Conservation (phyloP, 2,329 filamentous ascomycete genomes). For the Coniochaeta pulveracea region DNA sequence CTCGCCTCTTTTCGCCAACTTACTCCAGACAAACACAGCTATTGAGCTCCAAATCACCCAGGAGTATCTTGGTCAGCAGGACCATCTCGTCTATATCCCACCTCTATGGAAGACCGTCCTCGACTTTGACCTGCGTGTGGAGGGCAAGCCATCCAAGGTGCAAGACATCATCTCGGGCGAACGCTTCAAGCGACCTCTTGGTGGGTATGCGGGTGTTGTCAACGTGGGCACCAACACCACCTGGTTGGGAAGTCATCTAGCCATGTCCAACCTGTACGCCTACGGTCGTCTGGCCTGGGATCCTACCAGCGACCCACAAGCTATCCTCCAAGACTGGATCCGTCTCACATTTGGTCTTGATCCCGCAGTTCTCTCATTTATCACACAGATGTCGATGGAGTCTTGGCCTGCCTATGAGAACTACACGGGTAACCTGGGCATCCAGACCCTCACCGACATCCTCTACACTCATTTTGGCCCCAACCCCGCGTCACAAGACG, state of each 20-base stretch:
- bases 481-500: slow-evolving; percentile 54
- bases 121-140: slow-evolving; percentile 54
- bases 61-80: slow-evolving; percentile 62
- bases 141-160: slow-evolving; percentile 41
- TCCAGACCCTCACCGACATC: slow-evolving; percentile 60
- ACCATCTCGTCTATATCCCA: slow-evolving; percentile 55
- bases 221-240: slow-evolving; percentile 56
- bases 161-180: slow-evolving; percentile 50
- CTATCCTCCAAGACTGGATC: slow-evolving; percentile 54
- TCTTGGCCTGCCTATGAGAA: slow-evolving; percentile 64
- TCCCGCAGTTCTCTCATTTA: slow-evolving; percentile 31
- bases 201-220: slow-evolving; percentile 55
- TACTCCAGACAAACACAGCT: slow-evolving; percentile 31
- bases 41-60: slow-evolving; percentile 58
- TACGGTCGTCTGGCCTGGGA: slow-evolving; percentile 59
- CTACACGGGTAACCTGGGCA: slow-evolving; percentile 58
- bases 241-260: slow-evolving; percentile 58
- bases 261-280: slow-evolving; percentile 63
- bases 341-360: slow-evolving; percentile 52
- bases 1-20: slow-evolving; percentile 50
- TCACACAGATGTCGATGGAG: slow-evolving; percentile 52
- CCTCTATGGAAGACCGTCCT: slow-evolving; percentile 59
- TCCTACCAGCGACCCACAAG: slow-evolving; percentile 32
- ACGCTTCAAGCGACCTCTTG: slow-evolving; percentile 42
- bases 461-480: slow-evolving; percentile 57